A percentile compares a stretch with the other conserved stretches of the same genome.
phyloP scores from a whole-genome alignment of 1,284 basidiomycete genomes.

The Cutaneotrichosporon sp. region DNA sequence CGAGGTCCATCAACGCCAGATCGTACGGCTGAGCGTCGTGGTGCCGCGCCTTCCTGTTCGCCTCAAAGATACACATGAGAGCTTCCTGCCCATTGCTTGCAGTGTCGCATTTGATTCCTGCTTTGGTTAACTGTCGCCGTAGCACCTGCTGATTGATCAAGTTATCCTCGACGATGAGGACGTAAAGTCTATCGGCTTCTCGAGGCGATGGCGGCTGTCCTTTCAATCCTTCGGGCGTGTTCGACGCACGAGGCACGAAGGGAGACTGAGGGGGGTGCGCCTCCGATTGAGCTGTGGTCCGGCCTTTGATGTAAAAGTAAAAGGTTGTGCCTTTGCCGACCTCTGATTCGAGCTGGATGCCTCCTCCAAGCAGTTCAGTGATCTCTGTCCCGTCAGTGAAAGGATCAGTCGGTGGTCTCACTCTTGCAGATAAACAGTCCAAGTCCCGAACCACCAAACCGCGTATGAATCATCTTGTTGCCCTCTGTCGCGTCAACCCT shows the following conservation, averaged over 20 bases:
- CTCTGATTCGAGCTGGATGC: slow-evolving; percentile 27
- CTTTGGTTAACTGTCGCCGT: slow-evolving; percentile 38
- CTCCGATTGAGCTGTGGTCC: not conserved
- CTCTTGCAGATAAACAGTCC: slow-evolving; percentile 34
- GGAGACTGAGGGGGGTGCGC: too few species aligned
- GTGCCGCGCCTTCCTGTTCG: not conserved
- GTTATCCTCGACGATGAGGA: slow-evolving; percentile 39
- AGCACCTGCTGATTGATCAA: slow-evolving; percentile 47
- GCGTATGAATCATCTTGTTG: slow-evolving; percentile 29
- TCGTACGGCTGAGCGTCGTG: slow-evolving; percentile 12
- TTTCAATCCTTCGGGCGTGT: not conserved
- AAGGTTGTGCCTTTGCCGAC: slow-evolving; percentile 46
- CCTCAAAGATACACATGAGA: slow-evolving; percentile 24
- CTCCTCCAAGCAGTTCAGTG: slow-evolving; percentile 32
- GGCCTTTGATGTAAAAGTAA: slow-evolving; percentile 34
- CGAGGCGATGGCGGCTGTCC: not conserved
- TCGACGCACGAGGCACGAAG: too few species aligned
- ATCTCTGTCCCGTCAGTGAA: slow-evolving; percentile 9
- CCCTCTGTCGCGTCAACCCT: slow-evolving; percentile 6
- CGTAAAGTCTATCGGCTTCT: slow-evolving; percentile 1
- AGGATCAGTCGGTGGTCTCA: too few species aligned
- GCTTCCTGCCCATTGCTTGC: slow-evolving; percentile 45
- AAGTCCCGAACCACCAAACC: slow-evolving; percentile 36
- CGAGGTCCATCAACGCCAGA: slow-evolving; percentile 27
- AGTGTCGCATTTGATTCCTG: slow-evolving; percentile 29